Base-by-base conservation (phyloP, 2,329 filamentous ascomycete species). In the Aspergillus quadrilineatus region DNA sequence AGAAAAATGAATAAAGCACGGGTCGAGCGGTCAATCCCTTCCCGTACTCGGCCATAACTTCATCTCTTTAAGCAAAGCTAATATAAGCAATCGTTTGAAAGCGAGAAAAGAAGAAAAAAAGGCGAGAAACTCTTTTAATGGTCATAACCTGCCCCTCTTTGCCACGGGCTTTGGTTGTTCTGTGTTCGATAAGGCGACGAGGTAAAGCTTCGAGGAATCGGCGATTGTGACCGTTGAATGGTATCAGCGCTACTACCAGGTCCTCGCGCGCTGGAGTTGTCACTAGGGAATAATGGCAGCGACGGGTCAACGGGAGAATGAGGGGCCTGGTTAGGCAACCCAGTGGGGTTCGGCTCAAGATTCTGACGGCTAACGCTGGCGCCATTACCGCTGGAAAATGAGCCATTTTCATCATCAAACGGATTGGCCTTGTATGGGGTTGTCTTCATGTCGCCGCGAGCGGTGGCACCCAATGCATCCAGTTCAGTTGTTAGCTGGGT, bases 401-500 rank as follows among this genome's bases (percentile, higher is more conserved):
- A 88, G 45, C 86, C 84, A 45, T 85, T 85, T 56, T 92, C 89
- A 56, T 91, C 89, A 57, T 92, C 86, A 53, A 90, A 82, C 62
- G 87, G 67, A 48, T 64, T 85, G 29, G 85, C 78, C 53, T 80
- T 77, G 66, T 83, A 84, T 64, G 82, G 82, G 46, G 81, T 82
- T 52, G 71, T 70, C 74, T 90, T 89, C 59, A 75, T 69, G 70
- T 96, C 92, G 56, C 92, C 92, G 69, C 92, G 88, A 34, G 92
- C 92, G 4, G 92, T 96, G 14, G 89, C 90, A 62, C 90, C 92
- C 56, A 97, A 79, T 7, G 92, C 92, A 72, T 97, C 92, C 50
- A 97, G 82, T 75, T 97, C 92, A 6, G 92, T 96, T 4, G 88
- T 84, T 53, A 96, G 80, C 68, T 93, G 88, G 4, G 89, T 89